phyloP scores from a whole-genome alignment of 306 rosid genomes.

The Phaseolus lunatus region DNA sequence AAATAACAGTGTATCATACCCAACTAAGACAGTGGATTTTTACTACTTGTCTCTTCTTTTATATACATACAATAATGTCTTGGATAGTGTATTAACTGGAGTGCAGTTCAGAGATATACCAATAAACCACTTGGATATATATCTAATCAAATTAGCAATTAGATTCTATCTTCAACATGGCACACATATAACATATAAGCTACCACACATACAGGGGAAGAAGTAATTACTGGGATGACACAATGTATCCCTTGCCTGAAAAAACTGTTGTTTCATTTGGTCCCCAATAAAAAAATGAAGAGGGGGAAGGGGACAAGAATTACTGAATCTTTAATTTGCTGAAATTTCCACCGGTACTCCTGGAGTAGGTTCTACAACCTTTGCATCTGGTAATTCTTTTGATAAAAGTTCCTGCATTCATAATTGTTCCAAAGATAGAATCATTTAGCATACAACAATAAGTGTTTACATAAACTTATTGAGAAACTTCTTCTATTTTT shows the following conservation, averaged over 20 bases:
- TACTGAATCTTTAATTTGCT: slow-evolving; percentile 40
- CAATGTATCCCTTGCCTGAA: slow-evolving; percentile 13
- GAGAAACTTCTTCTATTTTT: too few relatives aligned
- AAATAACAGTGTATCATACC: not conserved
- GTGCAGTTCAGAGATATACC: not conserved
- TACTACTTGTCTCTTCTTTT: not conserved
- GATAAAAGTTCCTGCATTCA: slow-evolving; percentile 76
- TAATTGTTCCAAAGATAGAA: slow-evolving; percentile 44
- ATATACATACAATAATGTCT: not conserved
- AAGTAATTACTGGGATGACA: not conserved
- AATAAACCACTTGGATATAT: not conserved
- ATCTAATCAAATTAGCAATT: not conserved
- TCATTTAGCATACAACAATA: not conserved
- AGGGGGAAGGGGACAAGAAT: not conserved
- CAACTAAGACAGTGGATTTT: not conserved
- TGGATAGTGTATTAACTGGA: not conserved
- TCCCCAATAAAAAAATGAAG: not conserved
- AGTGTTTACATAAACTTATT: too few relatives aligned
- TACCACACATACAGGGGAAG: not conserved
- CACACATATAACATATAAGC: not conserved
- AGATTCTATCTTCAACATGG: not conserved
- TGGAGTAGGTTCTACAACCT: slow-evolving; percentile 70
- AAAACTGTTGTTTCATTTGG: slow-evolving; percentile 3
- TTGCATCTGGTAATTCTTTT: slow-evolving; percentile 71
- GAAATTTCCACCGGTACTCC: slow-evolving; percentile 70